Base-by-base conservation (phyloP, 2,329 filamentous ascomycete species). In the Botrytis tulipae region DNA sequence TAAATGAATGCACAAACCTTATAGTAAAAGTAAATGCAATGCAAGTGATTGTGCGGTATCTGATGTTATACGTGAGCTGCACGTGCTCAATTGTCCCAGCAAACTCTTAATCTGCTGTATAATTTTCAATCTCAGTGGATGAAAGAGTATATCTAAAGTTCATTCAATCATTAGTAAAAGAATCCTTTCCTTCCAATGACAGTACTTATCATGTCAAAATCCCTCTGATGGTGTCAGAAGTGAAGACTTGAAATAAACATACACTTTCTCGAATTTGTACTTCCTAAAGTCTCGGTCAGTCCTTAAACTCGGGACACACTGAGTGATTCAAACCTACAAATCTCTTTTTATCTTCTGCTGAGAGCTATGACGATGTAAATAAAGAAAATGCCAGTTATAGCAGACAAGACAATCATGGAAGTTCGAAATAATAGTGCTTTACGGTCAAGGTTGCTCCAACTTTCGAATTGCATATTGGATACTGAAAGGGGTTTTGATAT, bases 41-140 rank as follows among this genome's bases (percentile, higher is more conserved):
- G 40, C 62, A 72, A 68, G 70, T 48, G 70, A 59, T 59, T 67
- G 69, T 48, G 22, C 35, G 1, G 42, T 25, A 29, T 29, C 7
- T 63, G 25, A 65, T 57, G 25, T 29, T 5, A 25, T 12, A 32
- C 29, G 25, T 42, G 46, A 66, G 20, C 6, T 66, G n/a, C 37
- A 66, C 61, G 7, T 66, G 46, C 8, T 3, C 54, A 46, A 29
- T n/a, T 57, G n/a, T n/a, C n/a, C 20, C n/a, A 32, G 54, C n/a
- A 46, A 25, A 51, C 35, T 54, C 32, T 16, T 35, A 7, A 35
- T 42, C n/a, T 69, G 22, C n/a, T 35, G 67, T 35, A 62, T n/a
- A 14, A 6, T 37, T 46, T 20, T 46, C 37, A 46, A 44, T 57
- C 20, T 57, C 7, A 18, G 16, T 32, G 29, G 12, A 22, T 32